Conservation (phyloP, 345 rosid genomes). For the Brassica rapa region DNA sequence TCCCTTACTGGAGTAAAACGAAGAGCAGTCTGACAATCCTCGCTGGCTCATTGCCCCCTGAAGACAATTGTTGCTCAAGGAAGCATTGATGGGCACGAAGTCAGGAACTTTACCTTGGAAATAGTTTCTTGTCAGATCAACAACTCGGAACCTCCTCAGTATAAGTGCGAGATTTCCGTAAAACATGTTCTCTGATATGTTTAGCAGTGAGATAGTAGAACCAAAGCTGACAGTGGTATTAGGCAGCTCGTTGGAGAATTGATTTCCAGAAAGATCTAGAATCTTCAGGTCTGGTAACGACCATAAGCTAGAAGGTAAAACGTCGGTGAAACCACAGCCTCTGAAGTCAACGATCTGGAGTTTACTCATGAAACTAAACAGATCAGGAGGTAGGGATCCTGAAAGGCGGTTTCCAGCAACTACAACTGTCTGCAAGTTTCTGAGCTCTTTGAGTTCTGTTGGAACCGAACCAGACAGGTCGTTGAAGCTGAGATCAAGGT, state of each 20-base stretch:
- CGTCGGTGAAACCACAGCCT: slow-evolving; percentile 53
- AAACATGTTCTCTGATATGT: slow-evolving; percentile 71
- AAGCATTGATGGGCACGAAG: slow-evolving; percentile 29
- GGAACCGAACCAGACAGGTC: slow-evolving; percentile 66
- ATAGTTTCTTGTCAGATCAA: slow-evolving; percentile 78
- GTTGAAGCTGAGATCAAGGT: slow-evolving; percentile 86
- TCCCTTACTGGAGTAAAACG: slow-evolving; percentile 31
- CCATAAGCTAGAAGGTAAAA: slow-evolving; percentile 50
- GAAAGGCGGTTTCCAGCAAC: slow-evolving; percentile 56
- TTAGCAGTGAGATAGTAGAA: slow-evolving; percentile 45
- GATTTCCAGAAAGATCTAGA: slow-evolving; percentile 65
- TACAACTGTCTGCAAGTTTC: slow-evolving; percentile 62
- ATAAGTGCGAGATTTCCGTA: slow-evolving; percentile 59
- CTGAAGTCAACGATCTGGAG: slow-evolving; percentile 62
- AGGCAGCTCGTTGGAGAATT: slow-evolving; percentile 55
- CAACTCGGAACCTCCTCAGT: slow-evolving; percentile 44
- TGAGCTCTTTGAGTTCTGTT: slow-evolving; percentile 55
- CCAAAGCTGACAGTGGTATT: slow-evolving; percentile 32
- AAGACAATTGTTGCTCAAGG: slow-evolving; percentile 42
- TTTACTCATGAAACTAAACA: slow-evolving; percentile 58
- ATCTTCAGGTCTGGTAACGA: slow-evolving; percentile 50
- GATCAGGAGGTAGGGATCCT: slow-evolving; percentile 57
- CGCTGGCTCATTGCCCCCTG: slow-evolving; percentile 23
- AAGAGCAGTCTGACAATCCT: slow-evolving; percentile 24
- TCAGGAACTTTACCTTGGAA: slow-evolving; percentile 64